Base-by-base conservation (phyloP, 495 filamentous ascomycete species). In the Penicillium silybi region DNA sequence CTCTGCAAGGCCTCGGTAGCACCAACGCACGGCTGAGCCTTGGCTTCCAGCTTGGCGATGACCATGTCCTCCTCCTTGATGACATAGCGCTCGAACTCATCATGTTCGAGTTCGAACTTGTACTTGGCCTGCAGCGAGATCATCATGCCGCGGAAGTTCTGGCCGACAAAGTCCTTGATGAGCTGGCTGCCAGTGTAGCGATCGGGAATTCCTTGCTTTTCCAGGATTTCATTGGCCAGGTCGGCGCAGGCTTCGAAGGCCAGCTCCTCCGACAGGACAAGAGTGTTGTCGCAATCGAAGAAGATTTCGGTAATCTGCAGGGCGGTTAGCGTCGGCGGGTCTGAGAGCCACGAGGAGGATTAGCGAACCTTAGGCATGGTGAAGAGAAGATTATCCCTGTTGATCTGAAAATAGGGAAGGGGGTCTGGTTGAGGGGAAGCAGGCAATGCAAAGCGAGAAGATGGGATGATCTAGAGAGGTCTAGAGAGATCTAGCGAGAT, bases 201-300 rank as follows among this genome's bases (percentile, higher is more conserved):
- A 57, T 85, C 76, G 23, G 80, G 58, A 61, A 86, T 77, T 64
- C 79, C 68, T 59, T 84, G 78, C 61, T 81, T 79, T 57, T 79
- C 76, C 58, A 93, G 80, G 69, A 97, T 89, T 72, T 93, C 84
- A 78, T 97, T 97, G 75, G 89, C 85, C 62, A 97, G 80, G 57
- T 93, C 88, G 61, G 92, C 87, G 73, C 92, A 96, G 52, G 89
- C 92, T 74, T 93, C 90, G 71, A 96, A 97, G 71, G 92, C 92
- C 63, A 96, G 79, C 57, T 82, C 82, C 75, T 97, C 92, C 52
- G 89, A 95, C 63, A 95, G 85, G 73, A 91, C 89, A 62, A 97
- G 89, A 47, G 92, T 97, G 80, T 97, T 97, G 83, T 97, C 92
- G 77, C 92, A 97, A 76, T 97, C 92, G 74, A 96, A 85, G 70